Conservation (phyloP, 306 rosid species). For the Pterocarpus santalinus region DNA sequence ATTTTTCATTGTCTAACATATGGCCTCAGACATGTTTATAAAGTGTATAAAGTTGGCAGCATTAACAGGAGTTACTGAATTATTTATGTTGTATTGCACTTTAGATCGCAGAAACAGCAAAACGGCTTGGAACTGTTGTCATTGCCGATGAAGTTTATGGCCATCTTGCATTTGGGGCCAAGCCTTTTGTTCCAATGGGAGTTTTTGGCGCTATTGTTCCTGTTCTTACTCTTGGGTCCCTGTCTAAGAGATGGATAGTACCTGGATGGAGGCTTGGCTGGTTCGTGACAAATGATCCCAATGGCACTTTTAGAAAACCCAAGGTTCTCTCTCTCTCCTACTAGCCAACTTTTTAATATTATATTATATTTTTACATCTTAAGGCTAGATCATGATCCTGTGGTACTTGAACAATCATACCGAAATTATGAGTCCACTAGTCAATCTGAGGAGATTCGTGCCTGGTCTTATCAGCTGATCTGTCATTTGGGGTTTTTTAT, state of each 20-base stretch:
- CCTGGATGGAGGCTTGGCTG: slow-evolving; percentile 99
- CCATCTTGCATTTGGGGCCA: slow-evolving; percentile 86
- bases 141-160: slow-evolving; percentile 99
- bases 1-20: too few species aligned
- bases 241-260: slow-evolving; percentile 97
- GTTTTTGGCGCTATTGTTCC: slow-evolving; percentile 86
- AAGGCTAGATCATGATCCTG: neutral
- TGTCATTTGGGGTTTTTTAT: too few species aligned
- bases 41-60: neutral
- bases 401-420: too few species aligned
- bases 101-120: slow-evolving; percentile 86
- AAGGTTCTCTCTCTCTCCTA: slow-evolving; percentile 61
- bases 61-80: slow-evolving; percentile 20
- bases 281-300: slow-evolving; percentile 89
- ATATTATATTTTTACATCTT: slow-evolving; percentile 1
- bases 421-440: too few species aligned
- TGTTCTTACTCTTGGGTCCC: slow-evolving; percentile 89
- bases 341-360: too few species aligned
- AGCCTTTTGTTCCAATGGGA: slow-evolving; percentile 96
- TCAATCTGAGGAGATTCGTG: too few species aligned
- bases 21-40: slow-evolving; percentile 15
- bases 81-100: neutral
- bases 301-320: slow-evolving; percentile 73
- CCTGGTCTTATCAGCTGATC: too few species aligned
- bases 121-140: slow-evolving; percentile 64